A percentile compares a stretch with the other conserved stretches of the same genome.
These are phyloP conservation scores for Phaeodactylum tricornutum DNA, from an alignment of 108 stramenopile species.

Conservation along the genomic window DNA sequence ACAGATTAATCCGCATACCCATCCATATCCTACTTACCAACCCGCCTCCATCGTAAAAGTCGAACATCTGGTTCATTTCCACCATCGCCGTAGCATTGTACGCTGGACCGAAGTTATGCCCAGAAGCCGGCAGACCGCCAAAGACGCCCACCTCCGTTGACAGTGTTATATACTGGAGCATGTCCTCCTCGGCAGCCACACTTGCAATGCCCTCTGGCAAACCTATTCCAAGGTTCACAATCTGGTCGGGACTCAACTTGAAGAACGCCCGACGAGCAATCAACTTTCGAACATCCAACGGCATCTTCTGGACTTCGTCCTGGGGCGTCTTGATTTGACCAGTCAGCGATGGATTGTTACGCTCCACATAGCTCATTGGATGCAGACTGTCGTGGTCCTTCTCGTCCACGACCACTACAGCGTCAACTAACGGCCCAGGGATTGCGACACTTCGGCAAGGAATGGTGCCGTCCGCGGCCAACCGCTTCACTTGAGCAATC, in stretches of 20 bases:
- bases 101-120: slow-evolving; percentile 65
- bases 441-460: slow-evolving; percentile 42
- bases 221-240: slow-evolving; percentile 76
- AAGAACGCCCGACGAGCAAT: slow-evolving; percentile 67
- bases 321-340: slow-evolving; percentile 43
- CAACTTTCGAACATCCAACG: slow-evolving; percentile 47
- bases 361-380: slow-evolving; percentile 51
- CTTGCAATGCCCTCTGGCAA: slow-evolving; percentile 68
- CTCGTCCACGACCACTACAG: slow-evolving; percentile 58
- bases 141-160: slow-evolving; percentile 63
- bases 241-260: slow-evolving; percentile 36
- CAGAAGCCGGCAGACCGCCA: slow-evolving; percentile 62
- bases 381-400: slow-evolving; percentile 51
- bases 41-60: slow-evolving; percentile 69
- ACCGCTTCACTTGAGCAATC: slow-evolving; percentile 69
- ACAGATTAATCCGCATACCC: not conserved
- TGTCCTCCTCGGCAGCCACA: slow-evolving; percentile 71
- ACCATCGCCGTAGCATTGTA: slow-evolving; percentile 54
- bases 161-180: slow-evolving; percentile 41
- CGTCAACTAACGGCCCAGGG: slow-evolving; percentile 69
- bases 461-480: slow-evolving; percentile 47
- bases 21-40: slow-evolving; percentile 17
- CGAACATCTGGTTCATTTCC: slow-evolving; percentile 75
- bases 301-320: slow-evolving; percentile 33
- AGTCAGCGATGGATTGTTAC: slow-evolving; percentile 37